phyloP scores from a whole-genome alignment of 805 yeast genomes.

The Yamadazyma paraphyllophila region DNA sequence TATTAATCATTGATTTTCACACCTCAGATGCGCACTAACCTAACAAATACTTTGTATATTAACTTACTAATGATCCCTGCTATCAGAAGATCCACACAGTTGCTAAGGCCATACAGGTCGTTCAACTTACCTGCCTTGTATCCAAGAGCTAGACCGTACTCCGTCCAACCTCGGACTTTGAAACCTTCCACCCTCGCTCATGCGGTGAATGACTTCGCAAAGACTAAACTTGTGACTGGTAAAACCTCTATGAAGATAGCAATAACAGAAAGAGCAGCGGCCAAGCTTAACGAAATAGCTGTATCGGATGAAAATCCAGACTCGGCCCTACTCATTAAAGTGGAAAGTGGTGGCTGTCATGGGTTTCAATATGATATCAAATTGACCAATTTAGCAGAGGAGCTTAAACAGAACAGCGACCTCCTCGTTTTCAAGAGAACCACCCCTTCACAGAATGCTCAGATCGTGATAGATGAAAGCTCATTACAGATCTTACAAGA shows the following conservation, averaged over 20 bases:
- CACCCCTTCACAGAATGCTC: slow-evolving; percentile 50
- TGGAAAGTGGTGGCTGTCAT: slow-evolving; percentile 97
- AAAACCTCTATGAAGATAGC: slow-evolving; percentile 40
- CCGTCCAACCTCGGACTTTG: slow-evolving; percentile 15
- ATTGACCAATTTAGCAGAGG: slow-evolving; percentile 46
- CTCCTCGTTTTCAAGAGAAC: slow-evolving; percentile 58
- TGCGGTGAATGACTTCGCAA: slow-evolving; percentile 27
- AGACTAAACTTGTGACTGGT: slow-evolving; percentile 36
- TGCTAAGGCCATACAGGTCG: background rate
- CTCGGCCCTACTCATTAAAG: slow-evolving; percentile 67
- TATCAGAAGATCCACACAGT: background rate
- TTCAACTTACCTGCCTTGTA: background rate
- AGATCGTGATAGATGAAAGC: slow-evolving; percentile 73
- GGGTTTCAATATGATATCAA: slow-evolving; percentile 89
- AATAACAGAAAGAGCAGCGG: slow-evolving; percentile 46
- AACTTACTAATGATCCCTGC: slow-evolving; percentile 1
- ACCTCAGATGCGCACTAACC: background rate
- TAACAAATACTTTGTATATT: background rate
- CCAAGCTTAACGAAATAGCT: slow-evolving; percentile 53
- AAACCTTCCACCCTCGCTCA: slow-evolving; percentile 29
- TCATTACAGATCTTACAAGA: slow-evolving; percentile 81
- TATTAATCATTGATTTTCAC: too few species aligned
- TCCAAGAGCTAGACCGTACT: slow-evolving; percentile 2
- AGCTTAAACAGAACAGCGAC: slow-evolving; percentile 31
- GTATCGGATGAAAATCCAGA: slow-evolving; percentile 54